These are phyloP conservation scores for Diophrys sp. DNA, from an alignment of 73 alveolate species.

Conservation along the genomic window DNA sequence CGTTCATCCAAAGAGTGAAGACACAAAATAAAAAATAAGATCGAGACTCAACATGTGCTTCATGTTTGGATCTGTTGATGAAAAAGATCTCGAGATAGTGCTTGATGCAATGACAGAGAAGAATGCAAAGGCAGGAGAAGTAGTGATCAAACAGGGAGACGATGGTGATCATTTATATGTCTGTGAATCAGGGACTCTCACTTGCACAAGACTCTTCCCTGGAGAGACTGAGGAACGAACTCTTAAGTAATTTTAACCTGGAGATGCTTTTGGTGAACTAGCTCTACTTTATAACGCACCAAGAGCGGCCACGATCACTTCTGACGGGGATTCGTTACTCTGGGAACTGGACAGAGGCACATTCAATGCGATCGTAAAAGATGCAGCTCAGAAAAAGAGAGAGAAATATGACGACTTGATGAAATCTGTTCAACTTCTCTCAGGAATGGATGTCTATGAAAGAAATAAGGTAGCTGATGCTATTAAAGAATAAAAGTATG, in stretches of 20 bases:
- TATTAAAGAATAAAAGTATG: conserved; percentile 81
- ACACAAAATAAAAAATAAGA: conserved; percentile 66
- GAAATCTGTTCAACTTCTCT: conserved; percentile 64
- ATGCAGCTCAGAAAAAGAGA: conserved; percentile 86
- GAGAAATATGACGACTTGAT: conserved; percentile 78
- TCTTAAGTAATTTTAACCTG: conserved; percentile 77
- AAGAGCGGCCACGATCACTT: conserved; percentile 87
- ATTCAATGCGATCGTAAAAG: conserved; percentile 88
- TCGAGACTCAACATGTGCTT: conserved; percentile 72
- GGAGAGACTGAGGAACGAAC: conserved; percentile 34
- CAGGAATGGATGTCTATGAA: conserved; percentile 82
- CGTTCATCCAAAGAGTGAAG: conserved; percentile 78
- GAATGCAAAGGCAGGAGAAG: conserved; percentile 57
- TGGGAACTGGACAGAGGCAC: conserved; percentile 90
- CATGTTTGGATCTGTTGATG: conserved; percentile 87
- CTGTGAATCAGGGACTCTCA: conserved; percentile 85
- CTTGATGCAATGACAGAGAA: conserved; percentile 96
- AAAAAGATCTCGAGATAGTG: conserved; percentile 82
- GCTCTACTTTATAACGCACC: conserved; percentile 93
- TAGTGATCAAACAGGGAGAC: conserved; percentile 86
- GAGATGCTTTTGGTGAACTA: conserved; percentile 95
- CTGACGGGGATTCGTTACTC: conserved; percentile 59
- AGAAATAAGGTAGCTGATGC: conserved; percentile 98
- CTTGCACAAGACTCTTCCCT: conserved; percentile 50
- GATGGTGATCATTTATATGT: conserved; percentile 89